Conservation (phyloP, 2,329 filamentous ascomycete genomes). For the Fusarium chuoi region DNA sequence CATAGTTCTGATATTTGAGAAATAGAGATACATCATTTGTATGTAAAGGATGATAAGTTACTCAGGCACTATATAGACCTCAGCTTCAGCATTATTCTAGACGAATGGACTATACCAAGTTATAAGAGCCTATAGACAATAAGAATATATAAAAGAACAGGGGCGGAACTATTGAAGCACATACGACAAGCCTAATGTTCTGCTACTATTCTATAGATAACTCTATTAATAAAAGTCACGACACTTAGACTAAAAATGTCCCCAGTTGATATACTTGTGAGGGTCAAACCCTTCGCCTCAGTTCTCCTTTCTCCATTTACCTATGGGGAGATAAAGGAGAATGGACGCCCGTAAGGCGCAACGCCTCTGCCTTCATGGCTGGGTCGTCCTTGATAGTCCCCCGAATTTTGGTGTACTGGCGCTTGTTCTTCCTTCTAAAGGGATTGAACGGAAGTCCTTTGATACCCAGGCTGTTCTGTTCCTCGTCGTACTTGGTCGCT, state of each 20-base stretch:
- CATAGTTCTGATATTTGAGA: conserved; percentile 3
- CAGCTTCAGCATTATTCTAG: not conserved
- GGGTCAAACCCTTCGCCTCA: not conserved
- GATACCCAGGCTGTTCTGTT: not conserved
- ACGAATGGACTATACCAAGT: not conserved
- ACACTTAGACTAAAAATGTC: not conserved
- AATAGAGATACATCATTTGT: not conserved
- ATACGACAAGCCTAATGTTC: not conserved
- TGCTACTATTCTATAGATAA: not conserved
- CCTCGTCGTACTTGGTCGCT: not conserved
- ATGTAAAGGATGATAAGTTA: not conserved
- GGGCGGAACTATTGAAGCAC: not conserved
- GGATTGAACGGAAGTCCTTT: not conserved
- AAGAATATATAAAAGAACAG: not conserved
- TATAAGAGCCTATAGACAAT: not conserved
- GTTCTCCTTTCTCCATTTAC: not conserved
- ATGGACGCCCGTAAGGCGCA: not conserved
- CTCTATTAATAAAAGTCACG: not conserved
- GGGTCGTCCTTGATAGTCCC: not conserved
- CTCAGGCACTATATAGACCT: not conserved
- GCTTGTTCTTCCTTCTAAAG: not conserved
- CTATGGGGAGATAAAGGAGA: conserved; percentile 17
- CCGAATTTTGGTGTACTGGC: not conserved
- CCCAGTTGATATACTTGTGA: not conserved
- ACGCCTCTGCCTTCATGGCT: not conserved